Evolutionary conservation across 208 protist species (phyloP), one percentile per base, ranked within the genome.

Genomic region (Herpetomonas muscarum): DNA sequence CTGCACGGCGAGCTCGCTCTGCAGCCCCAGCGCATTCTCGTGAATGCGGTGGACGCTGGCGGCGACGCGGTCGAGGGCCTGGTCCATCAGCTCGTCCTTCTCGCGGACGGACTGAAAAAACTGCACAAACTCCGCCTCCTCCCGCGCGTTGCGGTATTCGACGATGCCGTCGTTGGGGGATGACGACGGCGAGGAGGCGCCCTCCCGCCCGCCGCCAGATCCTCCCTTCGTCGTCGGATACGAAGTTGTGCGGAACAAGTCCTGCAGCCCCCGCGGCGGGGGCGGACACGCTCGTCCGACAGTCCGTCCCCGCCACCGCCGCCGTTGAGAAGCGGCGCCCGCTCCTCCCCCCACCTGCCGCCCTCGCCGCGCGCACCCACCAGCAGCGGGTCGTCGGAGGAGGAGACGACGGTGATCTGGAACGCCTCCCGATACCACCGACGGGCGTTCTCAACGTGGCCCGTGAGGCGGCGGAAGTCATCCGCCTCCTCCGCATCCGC

Each of bases 121-220:
- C 47, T 79, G 61, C 1, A 31, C 28, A 49, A 93, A 93, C 57
- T 87, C 79, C n/a, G 44, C 75, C 29, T 87, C 79, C 31, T 88
- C 70, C 19, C 74, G 70, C 10, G 74, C 62, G 44, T 71, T 73
- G 34, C 61, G 61, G 6, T 19, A 26, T 10, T 39, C 25, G 15
- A 32, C 5, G 46, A 22, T 22, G 30, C 32, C 45, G 46, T 29
- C 57, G 7, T 2, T 26, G 25, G 0, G 22, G n/a, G n/a, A n/a
- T n/a, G n/a, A n/a, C n/a, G n/a, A n/a, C n/a, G n/a, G n/a, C n/a
- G n/a, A n/a, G n/a, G n/a, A n/a, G n/a, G n/a, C n/a, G n/a, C n/a
- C n/a, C n/a, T n/a, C n/a, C n/a, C n/a, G n/a, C n/a, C 46, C 10
- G 17, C 49, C 29, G 13, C 49, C 29, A 12, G 15, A 9, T 6